Evolutionary conservation across 192 early-diverging fungal species (phyloP).

Genomic region (Allomyces macrogynus): DNA sequence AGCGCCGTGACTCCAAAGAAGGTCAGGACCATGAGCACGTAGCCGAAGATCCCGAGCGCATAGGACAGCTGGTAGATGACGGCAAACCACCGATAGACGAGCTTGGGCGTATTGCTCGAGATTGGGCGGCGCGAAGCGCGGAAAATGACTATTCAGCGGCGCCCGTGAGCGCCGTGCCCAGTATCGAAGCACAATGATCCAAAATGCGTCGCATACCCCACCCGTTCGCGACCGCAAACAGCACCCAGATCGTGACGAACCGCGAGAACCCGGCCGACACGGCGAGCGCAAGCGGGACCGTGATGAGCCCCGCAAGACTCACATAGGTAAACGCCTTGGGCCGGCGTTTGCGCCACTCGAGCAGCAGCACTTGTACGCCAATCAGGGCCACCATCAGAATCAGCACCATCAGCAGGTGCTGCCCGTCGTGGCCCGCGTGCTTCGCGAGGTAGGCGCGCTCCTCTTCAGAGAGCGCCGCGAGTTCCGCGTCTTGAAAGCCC

Average conservation of each 20-base stretch:
- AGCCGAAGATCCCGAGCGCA: neutral
- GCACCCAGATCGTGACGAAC: neutral
- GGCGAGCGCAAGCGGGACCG: neutral
- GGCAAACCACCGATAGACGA: neutral
- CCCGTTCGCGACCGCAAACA: neutral
- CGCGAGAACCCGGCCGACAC: neutral
- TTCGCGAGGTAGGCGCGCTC: neutral
- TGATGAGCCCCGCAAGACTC: neutral
- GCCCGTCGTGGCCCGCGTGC: neutral
- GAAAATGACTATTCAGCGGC: neutral
- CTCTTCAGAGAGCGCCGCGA: neutral
- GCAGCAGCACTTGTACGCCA: neutral
- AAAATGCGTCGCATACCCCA: neutral
- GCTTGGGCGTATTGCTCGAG: neutral
- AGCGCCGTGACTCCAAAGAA: neutral
- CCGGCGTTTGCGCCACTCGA: neutral
- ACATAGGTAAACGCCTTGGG: neutral
- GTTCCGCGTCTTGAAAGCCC: too few relatives aligned
- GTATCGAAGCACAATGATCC: too few relatives aligned
- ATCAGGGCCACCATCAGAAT: neutral
- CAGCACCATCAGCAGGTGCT: neutral
- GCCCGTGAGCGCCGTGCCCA: too few relatives aligned
- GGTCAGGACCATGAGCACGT: neutral
- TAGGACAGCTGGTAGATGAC: neutral
- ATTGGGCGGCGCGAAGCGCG: neutral